These are phyloP conservation scores for Colletotrichum tabaci DNA, from an alignment of 2,329 filamentous ascomycete genomes.

Conservation along the genomic window DNA sequence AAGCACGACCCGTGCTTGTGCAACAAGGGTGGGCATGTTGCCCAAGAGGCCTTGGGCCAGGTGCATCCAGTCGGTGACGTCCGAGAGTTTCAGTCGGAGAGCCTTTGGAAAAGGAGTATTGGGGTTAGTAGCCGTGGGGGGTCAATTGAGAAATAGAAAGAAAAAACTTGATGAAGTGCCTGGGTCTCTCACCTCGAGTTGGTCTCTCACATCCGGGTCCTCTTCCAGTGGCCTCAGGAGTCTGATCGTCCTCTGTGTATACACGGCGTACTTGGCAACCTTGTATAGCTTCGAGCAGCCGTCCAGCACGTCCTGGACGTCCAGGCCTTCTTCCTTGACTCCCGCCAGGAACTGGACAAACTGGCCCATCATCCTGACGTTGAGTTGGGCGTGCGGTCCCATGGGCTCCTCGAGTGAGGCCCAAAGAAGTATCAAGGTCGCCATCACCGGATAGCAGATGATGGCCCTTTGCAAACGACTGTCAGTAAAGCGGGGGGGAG, in stretches of 20 bases:
- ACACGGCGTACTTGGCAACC: slow-evolving; percentile 33
- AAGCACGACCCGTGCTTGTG: slow-evolving; percentile 19
- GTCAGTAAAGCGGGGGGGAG: neutral
- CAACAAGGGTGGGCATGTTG: slow-evolving; percentile 15
- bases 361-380: slow-evolving; percentile 28
- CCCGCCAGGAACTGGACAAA: slow-evolving; percentile 34
- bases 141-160: too few species aligned
- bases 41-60: slow-evolving; percentile 33
- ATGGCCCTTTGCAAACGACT: slow-evolving; percentile 9
- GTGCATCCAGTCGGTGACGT: slow-evolving; percentile 35
- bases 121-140: neutral
- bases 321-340: slow-evolving; percentile 29
- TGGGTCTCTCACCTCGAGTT: slow-evolving; percentile 24
- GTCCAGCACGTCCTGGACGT: slow-evolving; percentile 21
- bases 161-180: neutral
- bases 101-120: neutral
- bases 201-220: slow-evolving; percentile 24
- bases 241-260: slow-evolving; percentile 24
- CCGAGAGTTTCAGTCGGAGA: slow-evolving; percentile 29
- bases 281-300: slow-evolving; percentile 37
- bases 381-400: slow-evolving; percentile 17
- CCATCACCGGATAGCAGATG: slow-evolving; percentile 26
- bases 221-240: slow-evolving; percentile 22
- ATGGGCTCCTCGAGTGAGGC: slow-evolving; percentile 34
- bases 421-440: slow-evolving; percentile 33